Base-by-base conservation (phyloP, 208 protist species). In the Borovskyia barvae region DNA sequence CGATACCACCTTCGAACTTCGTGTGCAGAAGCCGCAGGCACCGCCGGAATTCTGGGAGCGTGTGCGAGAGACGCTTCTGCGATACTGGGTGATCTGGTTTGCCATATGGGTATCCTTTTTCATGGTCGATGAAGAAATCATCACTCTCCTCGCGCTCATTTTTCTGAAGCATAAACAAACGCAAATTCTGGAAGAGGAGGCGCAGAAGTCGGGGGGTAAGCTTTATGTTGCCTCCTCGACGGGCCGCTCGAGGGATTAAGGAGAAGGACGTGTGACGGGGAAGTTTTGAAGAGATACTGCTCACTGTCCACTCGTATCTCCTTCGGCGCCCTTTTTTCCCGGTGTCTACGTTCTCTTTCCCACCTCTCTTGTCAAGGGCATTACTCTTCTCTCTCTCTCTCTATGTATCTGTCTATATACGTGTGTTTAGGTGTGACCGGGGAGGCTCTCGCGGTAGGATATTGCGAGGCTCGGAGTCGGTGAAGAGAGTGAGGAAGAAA, bases 51-150 rank as follows among this genome's bases (percentile, higher is more conserved):
- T 77, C 72, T 91, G 86, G 77, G 90, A 96, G 51, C 65, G 76
- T 0, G 40, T 93, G 32, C 74, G 70, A 15, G 86, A 96, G 20
- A 82, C 58, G n/a, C 67, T 93, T 46, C 69, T 96, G 63, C 83
- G 77, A 8, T 90, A 90, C 68, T 96, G 86, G 85, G 90, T 96
- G 28, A 74, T 92, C 57, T 93, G 82, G 80, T 93, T 96, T 40
- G 69, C 90, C 0, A 29, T 87, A 32, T 96, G 90, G 90, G 74
- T 83, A 12, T 83, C 77, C 30, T 96, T 96, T 66, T 96, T 87
- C 50, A 90, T 92, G 77, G 86, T 96, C 0, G 90, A 93, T 76
- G 90, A 96, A 46, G 90, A 96, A 61, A 81, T 96, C 22, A 83
- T 96, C 41, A 91, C 90, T 1, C 46, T 96, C 20, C 52, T 87